Base-by-base conservation (phyloP, 192 early-diverging fungal species). In the Ambispora gerdemannii region DNA sequence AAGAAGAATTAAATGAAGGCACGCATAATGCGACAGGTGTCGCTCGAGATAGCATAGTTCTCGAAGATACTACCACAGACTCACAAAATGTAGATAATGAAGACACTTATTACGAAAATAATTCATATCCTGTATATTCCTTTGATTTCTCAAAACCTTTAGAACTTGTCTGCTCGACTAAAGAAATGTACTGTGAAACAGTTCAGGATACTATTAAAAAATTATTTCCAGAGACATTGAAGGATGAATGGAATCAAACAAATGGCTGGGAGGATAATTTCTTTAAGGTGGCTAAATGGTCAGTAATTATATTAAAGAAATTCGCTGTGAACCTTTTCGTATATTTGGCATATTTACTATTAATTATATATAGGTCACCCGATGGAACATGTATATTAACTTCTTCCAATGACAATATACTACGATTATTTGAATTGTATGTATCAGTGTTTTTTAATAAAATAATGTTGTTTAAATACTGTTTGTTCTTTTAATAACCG, bases 281-380 rank as follows among this genome's bases (percentile, higher is more conserved):
- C 72, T 88, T 86, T 75, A 87, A 88, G 69, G 75, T 69, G 17
- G 59, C 74, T 6, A 82, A 84, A 78, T 90, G 89, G 88, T 89
- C 77, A 62, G 19, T 43, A 34, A 32, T 30, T 60, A 56, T 56
- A 13, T 17, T 61, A 22, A 38, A 64, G 31, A 10, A 25, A 61
- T 34, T 2, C n/a, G n/a, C n/a, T n/a, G n/a, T n/a, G n/a, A n/a
- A n/a, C n/a, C n/a, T n/a, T n/a, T n/a, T n/a, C n/a, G n/a, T n/a
- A n/a, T n/a, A n/a, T n/a, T n/a, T n/a, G n/a, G n/a, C n/a, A n/a
- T n/a, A n/a, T n/a, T 34, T 20, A 30, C 28, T 25, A 51, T 67
- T 70, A 1, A 60, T 59, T 30, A 30, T 53, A 35, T 24, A 47
- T 74, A 89, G 87, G 88, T 87, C 87, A 8, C 89, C 89, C 3